Conservation (phyloP, 352 stramenopile genomes). For the Phytophthora agathidicida region DNA sequence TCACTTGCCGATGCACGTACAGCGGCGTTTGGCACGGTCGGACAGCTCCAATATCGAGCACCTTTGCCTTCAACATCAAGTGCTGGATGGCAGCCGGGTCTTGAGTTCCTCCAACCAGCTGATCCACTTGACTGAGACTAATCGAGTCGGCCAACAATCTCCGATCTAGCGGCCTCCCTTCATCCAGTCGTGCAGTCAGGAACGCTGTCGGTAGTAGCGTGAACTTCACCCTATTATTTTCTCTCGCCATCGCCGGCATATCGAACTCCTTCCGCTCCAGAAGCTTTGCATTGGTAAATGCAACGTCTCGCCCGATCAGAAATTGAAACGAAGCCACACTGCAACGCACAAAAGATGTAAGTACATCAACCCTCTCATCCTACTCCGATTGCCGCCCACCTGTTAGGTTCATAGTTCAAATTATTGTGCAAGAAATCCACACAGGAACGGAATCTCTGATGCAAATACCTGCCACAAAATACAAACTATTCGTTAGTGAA, state of each 20-base stretch:
- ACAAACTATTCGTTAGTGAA: no score
- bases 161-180: slow-evolving; percentile 25
- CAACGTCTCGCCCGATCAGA: slow-evolving; percentile 32
- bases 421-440: slow-evolving; percentile 35
- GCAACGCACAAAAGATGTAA: not conserved
- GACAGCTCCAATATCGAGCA: slow-evolving; percentile 75
- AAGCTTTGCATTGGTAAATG: slow-evolving; percentile 67
- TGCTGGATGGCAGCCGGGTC: slow-evolving; percentile 38
- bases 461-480: slow-evolving; percentile 50
- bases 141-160: slow-evolving; percentile 31
- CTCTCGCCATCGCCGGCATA: not conserved
- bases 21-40: slow-evolving; percentile 59
- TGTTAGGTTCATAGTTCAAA: slow-evolving; percentile 27
- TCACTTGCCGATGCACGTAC: slow-evolving; percentile 67
- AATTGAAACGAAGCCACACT: slow-evolving; percentile 51
- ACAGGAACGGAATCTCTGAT: slow-evolving; percentile 65
- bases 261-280: slow-evolving; percentile 53
- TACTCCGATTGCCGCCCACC: slow-evolving; percentile 8
- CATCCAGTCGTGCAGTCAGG: slow-evolving; percentile 40
- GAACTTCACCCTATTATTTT: slow-evolving; percentile 15
- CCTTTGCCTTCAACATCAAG: slow-evolving; percentile 44
- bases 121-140: slow-evolving; percentile 31
- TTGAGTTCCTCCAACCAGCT: slow-evolving; percentile 22
- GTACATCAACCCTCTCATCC: not conserved
- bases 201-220: slow-evolving; percentile 49